phyloP scores from a whole-genome alignment of 148 eudicot species.

The Spergularia marina region DNA sequence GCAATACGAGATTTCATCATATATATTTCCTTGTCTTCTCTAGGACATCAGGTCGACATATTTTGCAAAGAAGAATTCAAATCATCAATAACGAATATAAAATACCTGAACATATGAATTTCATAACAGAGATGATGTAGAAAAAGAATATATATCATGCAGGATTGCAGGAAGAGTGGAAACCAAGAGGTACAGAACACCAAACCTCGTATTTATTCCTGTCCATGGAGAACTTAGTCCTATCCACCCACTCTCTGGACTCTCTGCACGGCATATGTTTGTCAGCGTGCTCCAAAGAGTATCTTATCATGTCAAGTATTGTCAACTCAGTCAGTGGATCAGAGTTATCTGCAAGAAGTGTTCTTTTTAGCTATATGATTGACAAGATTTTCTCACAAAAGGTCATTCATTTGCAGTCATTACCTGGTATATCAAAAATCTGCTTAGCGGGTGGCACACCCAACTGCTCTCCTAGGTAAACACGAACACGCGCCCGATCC shows the following conservation, averaged over 20 bases:
- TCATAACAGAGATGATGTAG: not conserved
- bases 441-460: constrained; percentile 68
- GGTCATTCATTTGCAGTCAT: not conserved
- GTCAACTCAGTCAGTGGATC: constrained; percentile 54
- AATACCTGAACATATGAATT: not conserved
- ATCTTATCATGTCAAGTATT: constrained; percentile 52
- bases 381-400: constrained; percentile 5
- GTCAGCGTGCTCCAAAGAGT: constrained; percentile 75
- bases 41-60: no score
- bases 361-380: not conserved
- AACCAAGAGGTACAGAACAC: not conserved
- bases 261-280: constrained; percentile 56
- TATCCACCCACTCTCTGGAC: constrained; percentile 30
- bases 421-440: constrained; percentile 89
- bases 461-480: constrained; percentile 69
- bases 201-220: constrained; percentile 38
- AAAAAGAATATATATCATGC: not conserved
- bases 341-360: constrained; percentile 44
- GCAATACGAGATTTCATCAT: not conserved
- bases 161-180: not conserved
- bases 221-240: constrained; percentile 16
- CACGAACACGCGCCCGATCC: constrained; percentile 64
- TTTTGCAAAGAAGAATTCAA: no score
- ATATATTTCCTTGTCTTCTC: not conserved
- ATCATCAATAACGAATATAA: not conserved